phyloP scores from a whole-genome alignment of 805 yeast genomes.

The Kodamaea leandrae region DNA sequence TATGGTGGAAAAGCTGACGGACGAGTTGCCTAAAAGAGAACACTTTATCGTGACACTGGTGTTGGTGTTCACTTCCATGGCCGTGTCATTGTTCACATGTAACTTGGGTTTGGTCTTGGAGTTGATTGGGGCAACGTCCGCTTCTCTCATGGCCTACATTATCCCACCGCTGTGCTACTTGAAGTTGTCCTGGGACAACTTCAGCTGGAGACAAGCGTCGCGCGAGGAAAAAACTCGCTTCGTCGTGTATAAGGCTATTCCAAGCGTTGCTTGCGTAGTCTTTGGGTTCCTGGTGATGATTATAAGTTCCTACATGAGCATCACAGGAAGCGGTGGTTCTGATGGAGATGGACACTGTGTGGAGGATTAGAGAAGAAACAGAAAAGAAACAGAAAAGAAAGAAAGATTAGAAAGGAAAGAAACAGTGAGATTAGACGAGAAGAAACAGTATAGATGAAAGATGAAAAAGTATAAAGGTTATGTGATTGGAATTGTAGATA shows the following conservation, averaged over 20 bases:
- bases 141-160: constrained; percentile 88
- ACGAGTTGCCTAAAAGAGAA: constrained; percentile 41
- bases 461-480: too few relatives aligned
- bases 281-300: constrained; percentile 81
- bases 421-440: neutral
- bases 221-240: constrained; percentile 26
- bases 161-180: constrained; percentile 84
- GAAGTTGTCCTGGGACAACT: constrained; percentile 51
- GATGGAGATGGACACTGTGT: constrained; percentile 52
- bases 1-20: constrained; percentile 18
- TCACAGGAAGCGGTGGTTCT: constrained; percentile 42
- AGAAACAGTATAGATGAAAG: too few relatives aligned
- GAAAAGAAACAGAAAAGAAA: neutral
- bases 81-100: constrained; percentile 75
- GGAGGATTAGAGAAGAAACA: constrained; percentile 19
- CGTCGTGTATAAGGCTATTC: constrained; percentile 44
- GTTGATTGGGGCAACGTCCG: constrained; percentile 89
- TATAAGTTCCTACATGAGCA: constrained; percentile 74
- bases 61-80: constrained; percentile 67
- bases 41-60: constrained; percentile 66
- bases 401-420: neutral
- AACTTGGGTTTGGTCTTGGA: constrained; percentile 87
- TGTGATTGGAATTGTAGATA: too few relatives aligned
- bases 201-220: constrained; percentile 29
- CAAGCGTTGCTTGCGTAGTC: constrained; percentile 56